Percentiles rank a stretch among this genome's conserved stretches.
phyloP scores from a whole-genome alignment of 345 rosid species.

The Limnanthes douglasii region DNA sequence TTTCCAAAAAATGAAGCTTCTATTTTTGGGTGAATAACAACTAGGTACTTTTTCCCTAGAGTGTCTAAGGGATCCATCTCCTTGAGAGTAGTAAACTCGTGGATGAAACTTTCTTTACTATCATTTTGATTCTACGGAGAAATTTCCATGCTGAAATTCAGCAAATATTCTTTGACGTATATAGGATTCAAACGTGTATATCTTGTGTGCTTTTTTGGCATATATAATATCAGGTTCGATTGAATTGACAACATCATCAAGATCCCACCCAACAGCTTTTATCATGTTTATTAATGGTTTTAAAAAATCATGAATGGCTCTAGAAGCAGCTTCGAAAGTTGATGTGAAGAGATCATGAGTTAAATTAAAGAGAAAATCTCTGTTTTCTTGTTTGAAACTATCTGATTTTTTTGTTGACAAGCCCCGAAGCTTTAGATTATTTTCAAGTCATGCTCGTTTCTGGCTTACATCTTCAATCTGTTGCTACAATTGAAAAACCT shows the following conservation, averaged over 20 bases:
- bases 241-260: conserved; percentile 69
- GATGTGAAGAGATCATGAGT: conserved; percentile 50
- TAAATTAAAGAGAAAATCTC: conserved; percentile 30
- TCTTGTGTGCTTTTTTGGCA: conserved; percentile 76
- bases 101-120: conserved; percentile 52
- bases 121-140: conserved; percentile 18
- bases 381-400: conserved; percentile 29
- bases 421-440: conserved; percentile 73
- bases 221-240: conserved; percentile 58
- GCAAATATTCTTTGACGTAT: conserved; percentile 69
- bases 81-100: conserved; percentile 41
- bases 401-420: conserved; percentile 49
- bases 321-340: conserved; percentile 45
- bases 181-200: conserved; percentile 71
- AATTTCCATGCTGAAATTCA: conserved; percentile 60
- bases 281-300: conserved; percentile 79
- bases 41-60: conserved; percentile 52
- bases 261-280: conserved; percentile 94
- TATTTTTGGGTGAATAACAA: conserved; percentile 70
- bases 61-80: conserved; percentile 67
- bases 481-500: conserved; percentile 50
- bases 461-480: conserved; percentile 67
- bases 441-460: conserved; percentile 55
- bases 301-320: conserved; percentile 75
- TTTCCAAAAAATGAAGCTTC: conserved; percentile 85